These are phyloP conservation scores for Chlamydomonas sp. DNA, from an alignment of 139 green algal species.

Conservation along the genomic window DNA sequence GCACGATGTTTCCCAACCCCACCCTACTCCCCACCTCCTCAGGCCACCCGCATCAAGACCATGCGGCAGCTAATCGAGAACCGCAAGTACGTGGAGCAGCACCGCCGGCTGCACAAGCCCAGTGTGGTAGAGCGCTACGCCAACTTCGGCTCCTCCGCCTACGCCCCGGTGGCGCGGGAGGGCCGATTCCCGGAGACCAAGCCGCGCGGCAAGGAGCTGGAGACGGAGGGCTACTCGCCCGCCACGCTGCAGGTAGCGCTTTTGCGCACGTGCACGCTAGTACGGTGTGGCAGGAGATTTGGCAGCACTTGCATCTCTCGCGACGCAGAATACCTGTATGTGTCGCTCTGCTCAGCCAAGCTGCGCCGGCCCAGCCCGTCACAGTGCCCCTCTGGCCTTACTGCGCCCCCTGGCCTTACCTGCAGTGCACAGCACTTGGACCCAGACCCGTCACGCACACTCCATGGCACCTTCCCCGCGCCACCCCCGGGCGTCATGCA, in stretches of 20 bases:
- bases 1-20: not conserved
- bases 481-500: too few species aligned
- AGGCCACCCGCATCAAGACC: constrained; percentile 68
- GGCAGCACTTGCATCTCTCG: too few species aligned
- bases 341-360: too few species aligned
- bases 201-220: constrained; percentile 59
- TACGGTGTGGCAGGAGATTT: not conserved
- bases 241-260: constrained; percentile 16
- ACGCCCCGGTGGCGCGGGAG: constrained; percentile 76
- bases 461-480: too few species aligned
- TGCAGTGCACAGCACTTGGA: too few species aligned
- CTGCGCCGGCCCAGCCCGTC: too few species aligned
- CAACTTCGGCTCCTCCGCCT: constrained; percentile 71
- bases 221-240: constrained; percentile 71
- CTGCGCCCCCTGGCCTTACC: too few species aligned
- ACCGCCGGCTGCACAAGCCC: constrained; percentile 52
- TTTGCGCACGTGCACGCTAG: not conserved
- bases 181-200: constrained; percentile 73
- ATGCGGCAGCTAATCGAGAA: constrained; percentile 74
- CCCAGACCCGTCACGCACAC: too few species aligned
- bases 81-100: constrained; percentile 68
- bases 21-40: not conserved
- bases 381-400: too few species aligned
- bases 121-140: constrained; percentile 70
- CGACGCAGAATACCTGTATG: too few species aligned